These are phyloP conservation scores for Argentina anserina DNA, from an alignment of 306 rosid species.

Conservation along the genomic window DNA sequence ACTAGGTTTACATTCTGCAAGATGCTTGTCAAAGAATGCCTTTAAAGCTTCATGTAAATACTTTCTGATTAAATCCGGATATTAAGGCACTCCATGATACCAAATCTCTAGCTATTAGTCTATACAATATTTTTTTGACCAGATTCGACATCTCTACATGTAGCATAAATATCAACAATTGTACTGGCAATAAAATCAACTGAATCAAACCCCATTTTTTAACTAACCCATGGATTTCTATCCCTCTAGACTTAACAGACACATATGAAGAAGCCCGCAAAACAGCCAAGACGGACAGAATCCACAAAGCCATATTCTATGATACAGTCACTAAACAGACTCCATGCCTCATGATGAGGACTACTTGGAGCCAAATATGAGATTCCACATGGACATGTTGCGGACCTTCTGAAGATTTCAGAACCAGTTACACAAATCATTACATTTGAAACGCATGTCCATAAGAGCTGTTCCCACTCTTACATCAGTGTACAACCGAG, in stretches of 20 bases:
- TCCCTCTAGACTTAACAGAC: conserved; percentile 24
- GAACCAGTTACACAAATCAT: conserved; percentile 22
- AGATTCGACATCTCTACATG: conserved; percentile 29
- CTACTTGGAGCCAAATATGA: conserved; percentile 25
- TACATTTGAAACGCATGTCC: conserved; percentile 38
- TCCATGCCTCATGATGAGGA: conserved; percentile 26
- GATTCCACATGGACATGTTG: conserved; percentile 33
- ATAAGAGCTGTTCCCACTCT: conserved; percentile 42
- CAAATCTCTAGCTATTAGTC: conserved; percentile 25
- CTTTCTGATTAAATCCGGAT: conserved; percentile 34
- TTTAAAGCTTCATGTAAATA: conserved; percentile 23
- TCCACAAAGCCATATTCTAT: conserved; percentile 24
- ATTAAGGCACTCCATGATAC: conserved; percentile 40
- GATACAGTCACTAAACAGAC: conserved; percentile 20
- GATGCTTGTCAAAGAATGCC: conserved; percentile 31
- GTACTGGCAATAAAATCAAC: conserved; percentile 31
- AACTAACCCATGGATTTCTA: conserved; percentile 34
- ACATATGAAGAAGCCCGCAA: conserved; percentile 40
- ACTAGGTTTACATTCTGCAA: conserved; percentile 23
- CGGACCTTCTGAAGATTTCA: conserved; percentile 27
- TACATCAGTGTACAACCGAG: conserved; percentile 23
- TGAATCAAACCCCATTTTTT: conserved; percentile 21
- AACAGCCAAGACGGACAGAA: conserved; percentile 31
- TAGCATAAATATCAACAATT: conserved; percentile 39
- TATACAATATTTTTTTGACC: conserved; percentile 26